These are phyloP conservation scores for Metschnikowia continentalis DNA, from an alignment of 805 yeast species.

Conservation along the genomic window DNA sequence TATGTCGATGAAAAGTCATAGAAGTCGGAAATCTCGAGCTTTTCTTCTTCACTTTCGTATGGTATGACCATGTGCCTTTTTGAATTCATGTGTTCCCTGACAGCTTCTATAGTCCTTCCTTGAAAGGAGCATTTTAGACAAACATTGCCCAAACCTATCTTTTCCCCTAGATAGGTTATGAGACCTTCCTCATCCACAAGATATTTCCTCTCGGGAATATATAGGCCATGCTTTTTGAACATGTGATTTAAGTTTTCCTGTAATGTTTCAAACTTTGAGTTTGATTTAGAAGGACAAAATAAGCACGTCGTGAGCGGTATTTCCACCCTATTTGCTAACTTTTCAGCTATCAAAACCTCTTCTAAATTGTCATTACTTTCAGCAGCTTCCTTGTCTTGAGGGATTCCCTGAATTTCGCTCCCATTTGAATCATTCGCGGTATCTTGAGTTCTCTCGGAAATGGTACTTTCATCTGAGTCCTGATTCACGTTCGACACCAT, in stretches of 20 bases:
- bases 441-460: background rate
- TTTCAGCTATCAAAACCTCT: constrained; percentile 43
- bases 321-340: constrained; percentile 42
- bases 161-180: constrained; percentile 70
- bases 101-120: constrained; percentile 81
- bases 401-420: background rate
- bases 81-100: constrained; percentile 79
- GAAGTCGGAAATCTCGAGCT: constrained; percentile 68
- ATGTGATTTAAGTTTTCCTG: constrained; percentile 61
- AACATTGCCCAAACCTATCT: constrained; percentile 75
- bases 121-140: constrained; percentile 80
- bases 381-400: background rate
- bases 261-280: constrained; percentile 30
- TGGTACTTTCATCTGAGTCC: background rate
- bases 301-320: constrained; percentile 49
- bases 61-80: constrained; percentile 90
- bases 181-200: constrained; percentile 68
- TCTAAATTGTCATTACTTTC: constrained; percentile 25
- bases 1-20: constrained; percentile 79
- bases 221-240: constrained; percentile 77
- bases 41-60: constrained; percentile 76
- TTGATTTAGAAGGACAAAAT: constrained; percentile 41
- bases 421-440: background rate
- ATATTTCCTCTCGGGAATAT: constrained; percentile 76
- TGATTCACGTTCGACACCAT: constrained; percentile 1